Percentiles rank a stretch among this genome's conserved stretches.
Conservation (phyloP, 1,139 yeast species). For the Taphrina flavorubra region DNA sequence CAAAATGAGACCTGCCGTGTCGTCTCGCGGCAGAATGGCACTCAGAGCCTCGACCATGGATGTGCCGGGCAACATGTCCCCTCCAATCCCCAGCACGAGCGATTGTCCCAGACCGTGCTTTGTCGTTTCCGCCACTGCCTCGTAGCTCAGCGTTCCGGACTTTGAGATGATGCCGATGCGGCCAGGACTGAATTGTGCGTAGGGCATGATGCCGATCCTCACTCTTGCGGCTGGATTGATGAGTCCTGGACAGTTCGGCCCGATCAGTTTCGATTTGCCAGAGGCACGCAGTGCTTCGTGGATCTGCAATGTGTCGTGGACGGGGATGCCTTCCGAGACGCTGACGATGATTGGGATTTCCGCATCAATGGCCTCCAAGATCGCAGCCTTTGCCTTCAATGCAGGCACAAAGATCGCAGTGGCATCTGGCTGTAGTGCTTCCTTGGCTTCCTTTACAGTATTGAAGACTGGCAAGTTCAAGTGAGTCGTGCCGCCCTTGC, state of each 20-base stretch:
- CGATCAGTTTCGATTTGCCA: slow-evolving; percentile 16
- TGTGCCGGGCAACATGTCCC: slow-evolving; percentile 38
- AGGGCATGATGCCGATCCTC: slow-evolving; percentile 39
- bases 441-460: slow-evolving; percentile 22
- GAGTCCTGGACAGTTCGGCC: slow-evolving; percentile 39
- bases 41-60: slow-evolving; percentile 36
- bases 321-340: slow-evolving; percentile 31
- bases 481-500: slow-evolving; percentile 32
- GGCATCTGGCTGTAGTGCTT: slow-evolving; percentile 24
- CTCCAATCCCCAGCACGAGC: slow-evolving; percentile 36
- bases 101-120: slow-evolving; percentile 34
- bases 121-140: slow-evolving; percentile 35
- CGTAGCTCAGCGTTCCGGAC: slow-evolving; percentile 32
- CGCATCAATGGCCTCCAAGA: slow-evolving; percentile 32
- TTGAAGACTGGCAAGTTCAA: slow-evolving; percentile 31
- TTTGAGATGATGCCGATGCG: slow-evolving; percentile 36
- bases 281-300: slow-evolving; percentile 27
- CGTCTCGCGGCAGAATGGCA: slow-evolving; percentile 14
- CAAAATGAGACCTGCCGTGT: slow-evolving; percentile 25
- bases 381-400: slow-evolving; percentile 34
- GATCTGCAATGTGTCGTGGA: slow-evolving; percentile 31
- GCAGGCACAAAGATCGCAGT: slow-evolving; percentile 41
- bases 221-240: slow-evolving; percentile 22
- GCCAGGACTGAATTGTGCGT: slow-evolving; percentile 29
- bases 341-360: slow-evolving; percentile 34